phyloP scores from a whole-genome alignment of 2,329 filamentous ascomycete species.

The Stemphylium lycopersici region DNA sequence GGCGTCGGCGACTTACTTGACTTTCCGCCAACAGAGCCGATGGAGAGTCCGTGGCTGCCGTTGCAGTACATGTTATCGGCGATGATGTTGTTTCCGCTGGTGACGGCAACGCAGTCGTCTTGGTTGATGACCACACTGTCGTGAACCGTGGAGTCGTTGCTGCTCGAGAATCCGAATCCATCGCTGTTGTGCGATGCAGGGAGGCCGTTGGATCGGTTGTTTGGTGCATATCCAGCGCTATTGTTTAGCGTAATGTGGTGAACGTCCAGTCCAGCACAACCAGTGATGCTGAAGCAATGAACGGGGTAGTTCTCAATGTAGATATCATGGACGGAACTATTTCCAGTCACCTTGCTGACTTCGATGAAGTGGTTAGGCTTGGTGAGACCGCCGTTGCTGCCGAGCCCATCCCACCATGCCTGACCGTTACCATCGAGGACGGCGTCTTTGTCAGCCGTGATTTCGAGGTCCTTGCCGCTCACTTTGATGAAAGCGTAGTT shows the following conservation, averaged over 20 bases:
- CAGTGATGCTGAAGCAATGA: slow-evolving; percentile 56
- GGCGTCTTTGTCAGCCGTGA: slow-evolving; percentile 49
- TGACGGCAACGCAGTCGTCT: slow-evolving; percentile 64
- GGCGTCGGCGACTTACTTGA: slow-evolving; percentile 10
- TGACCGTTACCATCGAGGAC: slow-evolving; percentile 31
- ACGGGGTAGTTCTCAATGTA: slow-evolving; percentile 61
- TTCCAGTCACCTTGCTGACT: slow-evolving; percentile 47
- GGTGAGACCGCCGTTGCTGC: slow-evolving; percentile 54
- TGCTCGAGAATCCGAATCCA: slow-evolving; percentile 60
- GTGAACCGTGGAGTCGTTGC: slow-evolving; percentile 47
- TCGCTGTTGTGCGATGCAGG: slow-evolving; percentile 57
- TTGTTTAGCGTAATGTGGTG: slow-evolving; percentile 61
- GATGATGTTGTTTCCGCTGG: slow-evolving; percentile 54
- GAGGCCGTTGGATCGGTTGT: slow-evolving; percentile 32
- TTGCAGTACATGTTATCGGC: slow-evolving; percentile 51
- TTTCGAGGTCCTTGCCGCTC: slow-evolving; percentile 49
- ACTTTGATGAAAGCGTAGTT: slow-evolving; percentile 44
- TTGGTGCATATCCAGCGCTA: slow-evolving; percentile 55
- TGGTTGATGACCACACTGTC: slow-evolving; percentile 61
- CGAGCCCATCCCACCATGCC: slow-evolving; percentile 41
- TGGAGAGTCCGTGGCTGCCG: slow-evolving; percentile 62
- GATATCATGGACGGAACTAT: slow-evolving; percentile 50
- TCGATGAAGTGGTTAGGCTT: slow-evolving; percentile 46
- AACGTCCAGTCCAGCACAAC: slow-evolving; percentile 51
- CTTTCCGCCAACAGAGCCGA: slow-evolving; percentile 59